Evolutionary conservation across 2,329 filamentous ascomycete species (phyloP), one percentile per base, ranked within the genome.

Genomic region (Fusarium sp.): DNA sequence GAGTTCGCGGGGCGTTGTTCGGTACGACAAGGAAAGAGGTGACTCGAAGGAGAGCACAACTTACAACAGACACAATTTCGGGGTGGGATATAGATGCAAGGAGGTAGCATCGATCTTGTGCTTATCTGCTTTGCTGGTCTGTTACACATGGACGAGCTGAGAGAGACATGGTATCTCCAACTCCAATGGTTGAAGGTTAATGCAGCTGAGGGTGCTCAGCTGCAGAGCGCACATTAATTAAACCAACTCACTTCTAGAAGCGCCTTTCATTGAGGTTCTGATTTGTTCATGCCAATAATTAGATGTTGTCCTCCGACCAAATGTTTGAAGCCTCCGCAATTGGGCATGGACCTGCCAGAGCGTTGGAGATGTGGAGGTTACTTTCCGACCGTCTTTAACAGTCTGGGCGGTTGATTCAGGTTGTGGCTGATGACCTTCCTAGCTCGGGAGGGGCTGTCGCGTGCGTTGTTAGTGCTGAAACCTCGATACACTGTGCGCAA

Each of bases 31-130:
- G 29, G 46, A 41, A 33, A 29, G 12, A 46, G 53, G 53, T 60
- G 67, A 68, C 55, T 70, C 67, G 68, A 68, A 42, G 26, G 20
- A n/a, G 42, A 48, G 42, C 44, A 49, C 42, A 53, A 41, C 39
- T 39, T 35, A 33, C 37, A 42, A 29, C 28, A 47, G 31, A 57
- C 21, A 59, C 48, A 50, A 52, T 57, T 23, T 43, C 29, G 23
- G 43, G 21, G 37, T 38, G 50, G 39, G 48, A 35, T 42, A 62
- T 52, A 41, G 28, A 52, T 62, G 56, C 24, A 24, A 21, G 29
- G 6, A 60, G 35, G 46, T 54, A 29, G 33, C 39, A 61, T 68
- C 48, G 66, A 69, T 69, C 60, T 68, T 69, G 66, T 69, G 52
- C 57, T 53, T 44, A 56, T 43, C 49, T 65, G 37, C 49, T 26